Evolutionary conservation across 2,329 filamentous ascomycete genomes (phyloP).

Genomic region (Ophiostoma australiae): DNA sequence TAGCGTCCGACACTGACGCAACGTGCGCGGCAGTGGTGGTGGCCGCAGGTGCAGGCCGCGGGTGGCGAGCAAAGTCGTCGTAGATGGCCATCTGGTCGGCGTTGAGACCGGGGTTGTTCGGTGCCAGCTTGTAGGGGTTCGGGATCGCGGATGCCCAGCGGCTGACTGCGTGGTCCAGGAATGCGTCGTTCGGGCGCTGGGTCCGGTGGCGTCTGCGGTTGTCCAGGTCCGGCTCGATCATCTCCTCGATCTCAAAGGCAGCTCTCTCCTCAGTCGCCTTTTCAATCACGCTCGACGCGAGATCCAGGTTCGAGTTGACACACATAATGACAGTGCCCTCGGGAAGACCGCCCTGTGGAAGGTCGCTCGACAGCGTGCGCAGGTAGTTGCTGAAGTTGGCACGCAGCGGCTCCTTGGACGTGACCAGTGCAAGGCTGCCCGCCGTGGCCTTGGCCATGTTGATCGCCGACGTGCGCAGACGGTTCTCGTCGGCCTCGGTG

Average conservation of each 20-base stretch:
- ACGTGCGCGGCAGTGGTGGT: conserved; percentile 50
- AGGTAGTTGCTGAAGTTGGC: conserved; percentile 98
- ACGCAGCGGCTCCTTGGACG: conserved; percentile 91
- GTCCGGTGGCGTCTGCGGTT: conserved; percentile 69
- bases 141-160: conserved; percentile 93
- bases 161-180: conserved; percentile 74
- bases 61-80: conserved; percentile 88
- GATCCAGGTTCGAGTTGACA: conserved; percentile 93
- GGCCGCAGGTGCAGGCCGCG: conserved; percentile 42
- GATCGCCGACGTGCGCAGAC: conserved; percentile 77
- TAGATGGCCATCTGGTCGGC: conserved; percentile 92
- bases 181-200: conserved; percentile 74
- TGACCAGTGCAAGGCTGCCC: conserved; percentile 91
- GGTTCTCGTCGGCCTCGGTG: conserved; percentile 84
- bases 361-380: conserved; percentile 60
- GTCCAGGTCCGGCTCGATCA: conserved; percentile 77
- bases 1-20: conserved; percentile 56
- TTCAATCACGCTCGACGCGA: conserved; percentile 89
- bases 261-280: conserved; percentile 92
- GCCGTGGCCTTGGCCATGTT: conserved; percentile 94
- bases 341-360: conserved; percentile 70
- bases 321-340: conserved; percentile 98
- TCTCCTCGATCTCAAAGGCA: conserved; percentile 88
- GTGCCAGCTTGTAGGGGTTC: conserved; percentile 82
- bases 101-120: conserved; percentile 66